Conservation (phyloP, 768 basidiomycete genomes). For the Mycena floridula region DNA sequence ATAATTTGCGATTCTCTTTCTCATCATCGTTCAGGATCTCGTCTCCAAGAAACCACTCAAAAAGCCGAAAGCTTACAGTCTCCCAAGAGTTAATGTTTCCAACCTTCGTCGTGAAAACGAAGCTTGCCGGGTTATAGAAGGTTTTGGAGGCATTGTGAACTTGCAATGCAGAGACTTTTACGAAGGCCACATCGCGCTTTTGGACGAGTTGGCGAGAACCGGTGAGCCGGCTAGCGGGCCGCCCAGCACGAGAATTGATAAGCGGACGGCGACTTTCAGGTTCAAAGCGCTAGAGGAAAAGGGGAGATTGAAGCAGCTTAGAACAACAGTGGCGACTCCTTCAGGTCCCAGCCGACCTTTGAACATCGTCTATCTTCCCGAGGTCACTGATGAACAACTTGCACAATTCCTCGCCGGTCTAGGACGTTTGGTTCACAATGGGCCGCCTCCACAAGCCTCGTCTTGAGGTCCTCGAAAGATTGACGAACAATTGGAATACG, state of each 20-base stretch:
- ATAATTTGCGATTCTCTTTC: too few relatives aligned
- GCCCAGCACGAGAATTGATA: slow-evolving; percentile 62
- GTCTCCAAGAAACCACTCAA: too few relatives aligned
- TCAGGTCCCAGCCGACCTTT: slow-evolving; percentile 56
- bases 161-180: slow-evolving; percentile 63
- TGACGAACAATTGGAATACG: slow-evolving; percentile 50
- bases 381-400: slow-evolving; percentile 45
- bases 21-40: too few relatives aligned
- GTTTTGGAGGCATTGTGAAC: slow-evolving; percentile 62
- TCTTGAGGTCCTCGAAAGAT: slow-evolving; percentile 41
- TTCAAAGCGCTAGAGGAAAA: slow-evolving; percentile 57
- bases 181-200: slow-evolving; percentile 57
- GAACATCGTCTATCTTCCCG: slow-evolving; percentile 61
- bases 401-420: slow-evolving; percentile 53
- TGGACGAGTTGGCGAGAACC: slow-evolving; percentile 47
- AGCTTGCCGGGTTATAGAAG: too few relatives aligned
- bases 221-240: slow-evolving; percentile 71
- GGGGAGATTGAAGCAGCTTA: slow-evolving; percentile 67
- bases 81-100: too few relatives aligned
- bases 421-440: slow-evolving; percentile 25
- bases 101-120: too few relatives aligned
- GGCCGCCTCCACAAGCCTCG: slow-evolving; percentile 23
- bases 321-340: slow-evolving; percentile 51
- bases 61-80: too few relatives aligned
- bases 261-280: slow-evolving; percentile 58